Conservation (phyloP, 352 stramenopile species). For the Globisporangium recalcitrans region DNA sequence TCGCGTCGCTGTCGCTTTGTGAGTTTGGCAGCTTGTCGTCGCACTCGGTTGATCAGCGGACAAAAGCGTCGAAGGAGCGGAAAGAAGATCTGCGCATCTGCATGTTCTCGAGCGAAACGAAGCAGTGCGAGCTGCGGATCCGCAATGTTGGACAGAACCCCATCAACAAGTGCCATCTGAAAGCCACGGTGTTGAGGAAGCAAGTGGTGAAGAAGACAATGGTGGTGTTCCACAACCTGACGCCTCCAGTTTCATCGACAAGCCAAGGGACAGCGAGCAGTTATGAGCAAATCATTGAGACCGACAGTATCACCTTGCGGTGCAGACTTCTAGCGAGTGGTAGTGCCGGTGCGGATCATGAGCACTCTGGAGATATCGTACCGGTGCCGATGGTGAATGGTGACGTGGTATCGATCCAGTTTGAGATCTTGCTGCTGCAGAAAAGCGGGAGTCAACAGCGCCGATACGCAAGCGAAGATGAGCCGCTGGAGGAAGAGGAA, state of each 20-base stretch:
- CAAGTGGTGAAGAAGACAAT: constrained; percentile 26
- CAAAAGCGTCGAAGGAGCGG: background rate
- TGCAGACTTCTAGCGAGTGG: constrained; percentile 6
- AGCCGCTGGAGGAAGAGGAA: constrained; percentile 28
- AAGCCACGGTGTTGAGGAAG: constrained; percentile 28
- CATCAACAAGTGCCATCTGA: constrained; percentile 40
- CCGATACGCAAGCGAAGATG: constrained; percentile 4
- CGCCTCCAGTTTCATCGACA: constrained; percentile 3
- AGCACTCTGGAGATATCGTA: background rate
- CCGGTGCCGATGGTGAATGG: constrained; percentile 28
- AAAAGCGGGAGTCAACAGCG: constrained; percentile 6
- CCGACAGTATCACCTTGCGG: constrained; percentile 16
- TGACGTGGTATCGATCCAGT: constrained; percentile 32
- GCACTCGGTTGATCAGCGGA: constrained; percentile 9
- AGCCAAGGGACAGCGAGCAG: background rate
- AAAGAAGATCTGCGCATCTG: constrained; percentile 30
- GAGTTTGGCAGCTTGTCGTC: constrained; percentile 34
- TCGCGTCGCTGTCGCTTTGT: constrained; percentile 40
- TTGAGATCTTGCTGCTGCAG: constrained; percentile 29
- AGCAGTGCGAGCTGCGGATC: constrained; percentile 46
- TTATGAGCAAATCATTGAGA: constrained; percentile 13
- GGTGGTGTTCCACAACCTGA: constrained; percentile 45
- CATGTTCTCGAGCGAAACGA: constrained; percentile 69
- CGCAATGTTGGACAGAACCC: constrained; percentile 38
- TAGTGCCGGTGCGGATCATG: background rate